Percentiles rank a stretch among this genome's conserved stretches.
phyloP scores from a whole-genome alignment of 345 rosid species.

The Aquilaria sinensis region DNA sequence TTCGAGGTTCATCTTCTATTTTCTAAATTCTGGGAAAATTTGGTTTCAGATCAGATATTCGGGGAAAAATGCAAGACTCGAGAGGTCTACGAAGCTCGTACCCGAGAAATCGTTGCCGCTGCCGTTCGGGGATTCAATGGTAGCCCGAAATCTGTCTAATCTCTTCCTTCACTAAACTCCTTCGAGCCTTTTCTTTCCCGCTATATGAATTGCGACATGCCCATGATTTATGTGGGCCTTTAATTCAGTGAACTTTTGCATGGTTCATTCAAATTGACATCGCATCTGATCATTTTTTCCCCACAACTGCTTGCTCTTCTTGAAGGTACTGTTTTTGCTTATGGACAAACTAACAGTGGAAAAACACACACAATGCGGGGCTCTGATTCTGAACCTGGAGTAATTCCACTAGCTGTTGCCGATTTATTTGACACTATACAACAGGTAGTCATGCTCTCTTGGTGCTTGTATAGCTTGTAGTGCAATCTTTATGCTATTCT shows the following conservation, averaged over 20 bases:
- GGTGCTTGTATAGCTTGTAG: background rate
- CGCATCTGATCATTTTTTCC: too few relatives aligned
- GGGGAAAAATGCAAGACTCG: slow-evolving; percentile 57
- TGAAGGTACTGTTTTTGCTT: slow-evolving; percentile 92
- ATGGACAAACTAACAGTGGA: slow-evolving; percentile 94
- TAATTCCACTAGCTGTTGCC: slow-evolving; percentile 76
- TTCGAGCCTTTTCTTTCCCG: too few relatives aligned
- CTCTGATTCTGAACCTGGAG: slow-evolving; percentile 65
- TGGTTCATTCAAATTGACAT: too few relatives aligned
- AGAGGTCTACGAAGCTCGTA: slow-evolving; percentile 67
- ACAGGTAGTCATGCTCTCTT: slow-evolving; percentile 33
- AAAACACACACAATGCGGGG: slow-evolving; percentile 99
- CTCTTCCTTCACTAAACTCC: too few relatives aligned
- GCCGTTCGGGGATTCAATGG: slow-evolving; percentile 96
- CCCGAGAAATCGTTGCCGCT: slow-evolving; percentile 67
- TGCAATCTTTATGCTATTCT: background rate
- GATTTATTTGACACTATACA: slow-evolving; percentile 64
- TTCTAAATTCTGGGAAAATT: background rate
- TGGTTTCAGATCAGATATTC: slow-evolving; percentile 49
- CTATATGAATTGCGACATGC: too few relatives aligned
- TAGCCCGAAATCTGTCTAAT: slow-evolving; percentile 9
- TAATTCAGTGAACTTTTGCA: too few relatives aligned
- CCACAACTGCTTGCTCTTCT: background rate
- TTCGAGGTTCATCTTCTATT: background rate
- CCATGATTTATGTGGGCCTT: too few relatives aligned